Percentiles rank a stretch among this genome's conserved stretches.
Evolutionary conservation across 2,329 filamentous ascomycete genomes (phyloP).

Genomic region (Aspergillus niger): DNA sequence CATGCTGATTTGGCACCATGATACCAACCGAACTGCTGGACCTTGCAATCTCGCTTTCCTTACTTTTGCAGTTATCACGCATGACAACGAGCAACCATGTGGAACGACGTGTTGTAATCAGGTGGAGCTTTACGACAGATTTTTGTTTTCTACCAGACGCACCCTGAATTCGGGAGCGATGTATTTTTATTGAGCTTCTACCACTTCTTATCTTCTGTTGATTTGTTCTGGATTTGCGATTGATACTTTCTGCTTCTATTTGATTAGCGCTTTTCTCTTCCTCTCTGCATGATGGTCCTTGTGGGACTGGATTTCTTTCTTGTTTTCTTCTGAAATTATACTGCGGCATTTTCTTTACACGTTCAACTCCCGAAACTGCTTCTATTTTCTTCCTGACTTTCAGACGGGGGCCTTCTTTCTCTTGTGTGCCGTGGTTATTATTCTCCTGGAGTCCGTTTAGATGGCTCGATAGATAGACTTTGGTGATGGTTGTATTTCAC

Average conservation of each 20-base stretch:
- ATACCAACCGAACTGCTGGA: conserved; percentile 12
- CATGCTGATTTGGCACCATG: conserved; percentile 14
- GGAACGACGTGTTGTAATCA: conserved; percentile 27
- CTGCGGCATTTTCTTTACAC: not conserved
- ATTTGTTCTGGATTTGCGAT: not conserved
- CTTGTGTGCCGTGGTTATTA: not conserved
- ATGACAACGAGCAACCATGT: conserved; percentile 31
- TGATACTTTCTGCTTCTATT: not conserved
- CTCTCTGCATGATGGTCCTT: not conserved
- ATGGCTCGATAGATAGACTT: not conserved
- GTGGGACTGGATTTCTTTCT: conserved; percentile 5
- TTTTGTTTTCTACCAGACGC: conserved; percentile 9
- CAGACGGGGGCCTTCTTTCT: not conserved
- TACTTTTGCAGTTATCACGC: conserved; percentile 25
- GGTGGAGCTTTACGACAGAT: conserved; percentile 22
- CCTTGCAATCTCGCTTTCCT: conserved; percentile 12
- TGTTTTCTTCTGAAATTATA: conserved; percentile 11
- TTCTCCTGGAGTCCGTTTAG: not conserved
- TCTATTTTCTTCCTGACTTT: not conserved
- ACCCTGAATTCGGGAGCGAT: conserved; percentile 17
- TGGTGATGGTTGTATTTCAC: not conserved
- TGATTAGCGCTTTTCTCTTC: not conserved
- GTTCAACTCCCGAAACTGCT: not conserved
- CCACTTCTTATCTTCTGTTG: conserved; percentile 3
- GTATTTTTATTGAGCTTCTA: conserved; percentile 14